Evolutionary conservation across 306 rosid species (phyloP).

Genomic region (Heteromeles arbutifolia): DNA sequence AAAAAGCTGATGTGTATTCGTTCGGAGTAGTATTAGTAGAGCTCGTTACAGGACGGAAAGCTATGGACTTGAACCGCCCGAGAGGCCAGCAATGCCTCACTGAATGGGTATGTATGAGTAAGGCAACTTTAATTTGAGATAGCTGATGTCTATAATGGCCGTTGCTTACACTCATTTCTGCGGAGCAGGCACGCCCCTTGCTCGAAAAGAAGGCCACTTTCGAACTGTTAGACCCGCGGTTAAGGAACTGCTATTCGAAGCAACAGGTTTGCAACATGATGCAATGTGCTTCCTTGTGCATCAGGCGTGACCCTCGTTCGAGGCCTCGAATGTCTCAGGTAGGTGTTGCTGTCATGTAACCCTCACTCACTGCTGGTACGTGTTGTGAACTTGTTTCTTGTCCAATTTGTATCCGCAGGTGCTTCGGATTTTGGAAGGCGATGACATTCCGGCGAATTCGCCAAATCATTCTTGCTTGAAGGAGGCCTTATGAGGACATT

Average conservation of each 20-base stretch:
- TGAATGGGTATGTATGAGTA: slow-evolving; percentile 64
- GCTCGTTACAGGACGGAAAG: slow-evolving; percentile 90
- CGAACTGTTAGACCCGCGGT: slow-evolving; percentile 64
- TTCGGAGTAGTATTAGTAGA: slow-evolving; percentile 84
- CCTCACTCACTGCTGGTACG: background rate
- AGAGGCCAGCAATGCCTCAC: slow-evolving; percentile 93
- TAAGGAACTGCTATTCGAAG: slow-evolving; percentile 41
- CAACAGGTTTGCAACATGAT: slow-evolving; percentile 68
- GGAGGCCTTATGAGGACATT: background rate
- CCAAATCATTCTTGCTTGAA: background rate
- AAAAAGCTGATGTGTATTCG: slow-evolving; percentile 92
- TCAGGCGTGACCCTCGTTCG: slow-evolving; percentile 52
- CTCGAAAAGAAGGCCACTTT: slow-evolving; percentile 46
- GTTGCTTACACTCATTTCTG: slow-evolving; percentile 12
- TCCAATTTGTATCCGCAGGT: slow-evolving; percentile 32
- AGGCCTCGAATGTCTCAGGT: slow-evolving; percentile 99
- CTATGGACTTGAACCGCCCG: slow-evolving; percentile 70
- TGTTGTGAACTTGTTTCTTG: background rate
- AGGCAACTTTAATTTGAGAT: background rate
- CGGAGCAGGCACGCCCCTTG: slow-evolving; percentile 71
- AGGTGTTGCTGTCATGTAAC: background rate
- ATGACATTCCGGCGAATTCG: slow-evolving; percentile 45
- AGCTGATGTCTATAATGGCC: background rate
- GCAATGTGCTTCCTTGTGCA: slow-evolving; percentile 76
- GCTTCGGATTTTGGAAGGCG: slow-evolving; percentile 85